Conservation (phyloP, 2,329 filamentous ascomycete species). For the Exophiala phaeomuriformis region DNA sequence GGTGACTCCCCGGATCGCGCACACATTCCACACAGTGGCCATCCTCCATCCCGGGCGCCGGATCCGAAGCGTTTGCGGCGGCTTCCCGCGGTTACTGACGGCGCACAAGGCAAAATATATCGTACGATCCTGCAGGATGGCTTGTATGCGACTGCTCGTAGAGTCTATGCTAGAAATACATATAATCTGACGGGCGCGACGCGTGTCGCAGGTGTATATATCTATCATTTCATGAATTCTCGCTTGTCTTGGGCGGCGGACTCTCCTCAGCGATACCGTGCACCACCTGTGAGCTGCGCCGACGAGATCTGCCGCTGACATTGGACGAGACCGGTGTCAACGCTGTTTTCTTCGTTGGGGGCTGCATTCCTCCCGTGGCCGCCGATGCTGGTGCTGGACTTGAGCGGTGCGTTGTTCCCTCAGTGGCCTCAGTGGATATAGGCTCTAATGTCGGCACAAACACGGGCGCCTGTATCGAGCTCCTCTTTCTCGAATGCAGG, state of each 20-base stretch:
- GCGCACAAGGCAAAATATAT: not conserved
- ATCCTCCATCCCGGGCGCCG: not conserved
- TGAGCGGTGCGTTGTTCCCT: not conserved
- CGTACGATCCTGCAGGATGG: too few relatives aligned
- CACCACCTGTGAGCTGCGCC: not conserved
- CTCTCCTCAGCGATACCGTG: not conserved
- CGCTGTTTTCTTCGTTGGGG: not conserved
- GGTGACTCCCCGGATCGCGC: not conserved
- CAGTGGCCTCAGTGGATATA: slow-evolving; percentile 1
- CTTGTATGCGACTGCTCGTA: too few relatives aligned
- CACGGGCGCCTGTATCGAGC: slow-evolving; percentile 1
- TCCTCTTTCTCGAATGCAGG: slow-evolving; percentile 5
- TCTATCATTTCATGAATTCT: not conserved
- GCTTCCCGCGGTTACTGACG: not conserved
- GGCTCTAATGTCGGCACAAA: slow-evolving; percentile 6
- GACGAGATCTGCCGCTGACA: not conserved
- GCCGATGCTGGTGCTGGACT: not conserved
- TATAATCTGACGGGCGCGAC: not conserved
- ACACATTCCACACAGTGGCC: not conserved
- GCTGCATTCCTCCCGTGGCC: not conserved
- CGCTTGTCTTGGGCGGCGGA: not conserved
- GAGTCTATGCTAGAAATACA: too few relatives aligned
- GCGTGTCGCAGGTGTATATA: not conserved
- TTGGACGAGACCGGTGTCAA: slow-evolving; percentile 5
- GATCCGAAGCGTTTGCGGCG: not conserved